A percentile compares a stretch with the other conserved stretches of the same genome.
phyloP scores from a whole-genome alignment of 164 flowering plant species.

The Sextonia rubra region DNA sequence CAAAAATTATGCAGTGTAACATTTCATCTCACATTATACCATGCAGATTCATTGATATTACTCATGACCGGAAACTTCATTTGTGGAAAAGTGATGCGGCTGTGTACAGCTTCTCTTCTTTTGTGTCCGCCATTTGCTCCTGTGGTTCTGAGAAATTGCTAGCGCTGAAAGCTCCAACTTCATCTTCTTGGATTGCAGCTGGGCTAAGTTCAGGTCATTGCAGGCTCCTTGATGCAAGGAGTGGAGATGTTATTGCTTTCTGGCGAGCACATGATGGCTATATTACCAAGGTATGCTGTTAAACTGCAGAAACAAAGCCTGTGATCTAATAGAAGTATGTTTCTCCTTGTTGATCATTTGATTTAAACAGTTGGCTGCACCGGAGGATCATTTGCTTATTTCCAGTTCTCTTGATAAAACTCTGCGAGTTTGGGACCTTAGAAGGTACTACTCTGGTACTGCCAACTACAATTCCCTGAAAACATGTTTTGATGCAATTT shows the following conservation, averaged over 20 bases:
- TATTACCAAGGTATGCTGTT: constrained; percentile 65
- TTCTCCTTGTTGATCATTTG: constrained; percentile 8
- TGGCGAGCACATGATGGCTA: constrained; percentile 98
- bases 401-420: constrained; percentile 93
- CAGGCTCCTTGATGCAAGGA: constrained; percentile 75
- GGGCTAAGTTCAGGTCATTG: constrained; percentile 84
- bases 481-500: too few relatives aligned
- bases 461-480: not conserved
- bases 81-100: constrained; percentile 72
- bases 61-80: constrained; percentile 76
- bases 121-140: constrained; percentile 83
- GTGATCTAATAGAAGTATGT: not conserved
- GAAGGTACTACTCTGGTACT: constrained; percentile 69
- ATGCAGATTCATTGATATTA: constrained; percentile 77
- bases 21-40: not conserved
- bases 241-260: constrained; percentile 64
- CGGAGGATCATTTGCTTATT: constrained; percentile 77
- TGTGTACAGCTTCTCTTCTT: constrained; percentile 64
- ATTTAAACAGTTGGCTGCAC: constrained; percentile 75
- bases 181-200: constrained; percentile 77
- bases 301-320: not conserved
- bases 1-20: not conserved
- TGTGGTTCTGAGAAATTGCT: constrained; percentile 54
- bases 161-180: constrained; percentile 31
- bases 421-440: constrained; percentile 86